These are phyloP conservation scores for Spirogloea muscicola DNA, from an alignment of 139 green algal species.

Conservation along the genomic window DNA sequence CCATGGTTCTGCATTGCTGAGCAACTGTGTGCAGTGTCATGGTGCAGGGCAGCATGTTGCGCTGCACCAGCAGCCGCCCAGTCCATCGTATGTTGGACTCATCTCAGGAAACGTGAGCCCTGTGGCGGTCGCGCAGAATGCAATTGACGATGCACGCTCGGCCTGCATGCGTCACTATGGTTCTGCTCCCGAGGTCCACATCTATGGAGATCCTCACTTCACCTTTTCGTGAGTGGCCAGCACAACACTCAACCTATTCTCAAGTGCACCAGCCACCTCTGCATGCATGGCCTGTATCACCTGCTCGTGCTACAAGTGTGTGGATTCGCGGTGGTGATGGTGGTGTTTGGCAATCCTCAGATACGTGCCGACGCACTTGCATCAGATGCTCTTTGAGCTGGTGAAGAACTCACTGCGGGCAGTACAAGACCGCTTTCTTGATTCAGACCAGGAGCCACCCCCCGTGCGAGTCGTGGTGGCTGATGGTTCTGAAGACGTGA, in stretches of 20 bases:
- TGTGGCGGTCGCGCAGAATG: slow-evolving; percentile 68
- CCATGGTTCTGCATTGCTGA: no score
- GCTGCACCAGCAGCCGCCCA: slow-evolving; percentile 45
- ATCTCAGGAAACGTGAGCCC: slow-evolving; percentile 71
- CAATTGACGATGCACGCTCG: slow-evolving; percentile 83
- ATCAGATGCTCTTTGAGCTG: slow-evolving; percentile 91
- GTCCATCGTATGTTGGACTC: slow-evolving; percentile 72
- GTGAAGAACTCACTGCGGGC: slow-evolving; percentile 93
- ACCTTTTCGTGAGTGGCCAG: slow-evolving; percentile 72
- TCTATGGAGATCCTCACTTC: slow-evolving; percentile 87
- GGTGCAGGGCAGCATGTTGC: slow-evolving; percentile 22
- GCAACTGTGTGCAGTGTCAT: background rate
- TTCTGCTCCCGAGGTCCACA: slow-evolving; percentile 64
- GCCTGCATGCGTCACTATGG: slow-evolving; percentile 91
- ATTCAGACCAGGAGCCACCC: slow-evolving; percentile 70
- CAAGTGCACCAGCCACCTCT: no score
- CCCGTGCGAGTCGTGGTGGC: slow-evolving; percentile 88
- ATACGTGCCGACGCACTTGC: slow-evolving; percentile 94
- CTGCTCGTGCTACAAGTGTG: no score
- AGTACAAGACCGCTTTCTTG: slow-evolving; percentile 80
- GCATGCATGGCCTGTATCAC: no score
- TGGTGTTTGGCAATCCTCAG: no score
- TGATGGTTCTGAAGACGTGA: slow-evolving; percentile 92
- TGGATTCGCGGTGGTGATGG: no score
- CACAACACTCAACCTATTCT: slow-evolving; percentile 46